A percentile compares a stretch with the other conserved stretches of the same genome.
Evolutionary conservation across 441 rosid genomes (phyloP).

Genomic region (Breynia disticha): DNA sequence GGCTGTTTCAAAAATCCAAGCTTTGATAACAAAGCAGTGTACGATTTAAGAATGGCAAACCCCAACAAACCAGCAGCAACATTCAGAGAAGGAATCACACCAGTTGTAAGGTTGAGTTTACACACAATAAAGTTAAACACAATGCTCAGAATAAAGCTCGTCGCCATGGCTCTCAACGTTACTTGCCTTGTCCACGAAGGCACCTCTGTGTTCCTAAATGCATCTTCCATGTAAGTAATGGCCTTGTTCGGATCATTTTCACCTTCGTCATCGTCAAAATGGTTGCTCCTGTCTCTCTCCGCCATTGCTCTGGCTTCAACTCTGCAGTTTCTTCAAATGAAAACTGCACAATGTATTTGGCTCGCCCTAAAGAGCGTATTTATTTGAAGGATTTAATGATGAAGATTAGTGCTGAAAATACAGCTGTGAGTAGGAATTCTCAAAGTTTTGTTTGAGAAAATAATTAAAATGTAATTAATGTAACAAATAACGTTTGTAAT

Average conservation of each 20-base stretch:
- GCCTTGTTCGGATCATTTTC: neutral
- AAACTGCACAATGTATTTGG: too few relatives aligned
- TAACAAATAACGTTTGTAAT: too few relatives aligned
- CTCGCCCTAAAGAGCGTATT: too few relatives aligned
- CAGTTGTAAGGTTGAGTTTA: slow-evolving; percentile 78
- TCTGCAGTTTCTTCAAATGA: too few relatives aligned
- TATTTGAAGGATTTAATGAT: too few relatives aligned
- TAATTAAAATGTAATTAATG: too few relatives aligned
- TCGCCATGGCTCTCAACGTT: slow-evolving; percentile 56
- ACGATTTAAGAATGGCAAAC: slow-evolving; percentile 66
- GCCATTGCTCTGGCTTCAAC: too few relatives aligned
- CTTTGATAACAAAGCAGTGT: slow-evolving; percentile 49
- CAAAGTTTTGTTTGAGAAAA: too few relatives aligned
- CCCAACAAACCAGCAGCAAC: slow-evolving; percentile 81
- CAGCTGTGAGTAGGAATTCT: too few relatives aligned
- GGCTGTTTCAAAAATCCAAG: slow-evolving; percentile 45
- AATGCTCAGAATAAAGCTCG: slow-evolving; percentile 56
- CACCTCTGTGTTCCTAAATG: slow-evolving; percentile 44
- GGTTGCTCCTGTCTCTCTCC: neutral
- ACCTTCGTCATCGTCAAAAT: neutral
- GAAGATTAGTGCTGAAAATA: too few relatives aligned
- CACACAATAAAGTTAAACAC: slow-evolving; percentile 72
- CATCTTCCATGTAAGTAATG: slow-evolving; percentile 46
- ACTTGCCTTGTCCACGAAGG: slow-evolving; percentile 66
- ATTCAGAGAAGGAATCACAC: slow-evolving; percentile 69